Evolutionary conservation across 2,329 filamentous ascomycete genomes (phyloP).

Genomic region (Microsporum audouinii): DNA sequence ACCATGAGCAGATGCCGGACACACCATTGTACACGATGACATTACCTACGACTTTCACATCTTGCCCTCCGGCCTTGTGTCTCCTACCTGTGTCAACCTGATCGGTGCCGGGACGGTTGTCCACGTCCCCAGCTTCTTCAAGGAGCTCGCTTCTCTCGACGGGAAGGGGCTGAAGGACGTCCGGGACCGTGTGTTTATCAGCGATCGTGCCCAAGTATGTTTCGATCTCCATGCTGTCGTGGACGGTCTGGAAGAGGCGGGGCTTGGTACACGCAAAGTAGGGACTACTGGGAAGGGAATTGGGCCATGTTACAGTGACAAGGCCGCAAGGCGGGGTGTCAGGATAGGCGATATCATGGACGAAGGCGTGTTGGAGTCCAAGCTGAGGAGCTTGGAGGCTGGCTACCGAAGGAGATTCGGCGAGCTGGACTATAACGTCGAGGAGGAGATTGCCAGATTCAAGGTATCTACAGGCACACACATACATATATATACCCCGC

Average conservation of each 20-base stretch:
- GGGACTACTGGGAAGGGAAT: conserved; percentile 42
- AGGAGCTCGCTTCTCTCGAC: conserved; percentile 34
- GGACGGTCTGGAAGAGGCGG: conserved; percentile 37
- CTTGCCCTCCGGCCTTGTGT: conserved; percentile 32
- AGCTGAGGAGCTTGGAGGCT: conserved; percentile 41
- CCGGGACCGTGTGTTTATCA: conserved; percentile 35
- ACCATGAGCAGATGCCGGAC: conserved; percentile 29
- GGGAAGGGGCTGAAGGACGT: conserved; percentile 34
- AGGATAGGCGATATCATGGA: conserved; percentile 49
- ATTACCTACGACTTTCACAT: conserved; percentile 41
- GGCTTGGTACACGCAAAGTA: conserved; percentile 35
- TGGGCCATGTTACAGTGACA: conserved; percentile 52
- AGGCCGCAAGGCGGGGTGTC: conserved; percentile 49
- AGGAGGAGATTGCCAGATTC: conserved; percentile 48
- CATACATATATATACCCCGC: not conserved
- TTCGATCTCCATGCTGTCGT: conserved; percentile 17
- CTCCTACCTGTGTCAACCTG: conserved; percentile 36
- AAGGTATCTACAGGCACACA: conserved; percentile 31
- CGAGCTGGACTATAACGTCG: conserved; percentile 47
- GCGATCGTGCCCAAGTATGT: conserved; percentile 25
- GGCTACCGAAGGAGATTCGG: conserved; percentile 49
- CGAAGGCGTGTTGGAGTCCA: conserved; percentile 44
- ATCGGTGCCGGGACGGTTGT: conserved; percentile 39
- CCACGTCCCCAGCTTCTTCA: conserved; percentile 39
- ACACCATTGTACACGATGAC: conserved; percentile 38